Percentiles rank a stretch among this genome's conserved stretches.
Evolutionary conservation across 352 stramenopile species (phyloP).

Genomic region (Phytophthora litchii): DNA sequence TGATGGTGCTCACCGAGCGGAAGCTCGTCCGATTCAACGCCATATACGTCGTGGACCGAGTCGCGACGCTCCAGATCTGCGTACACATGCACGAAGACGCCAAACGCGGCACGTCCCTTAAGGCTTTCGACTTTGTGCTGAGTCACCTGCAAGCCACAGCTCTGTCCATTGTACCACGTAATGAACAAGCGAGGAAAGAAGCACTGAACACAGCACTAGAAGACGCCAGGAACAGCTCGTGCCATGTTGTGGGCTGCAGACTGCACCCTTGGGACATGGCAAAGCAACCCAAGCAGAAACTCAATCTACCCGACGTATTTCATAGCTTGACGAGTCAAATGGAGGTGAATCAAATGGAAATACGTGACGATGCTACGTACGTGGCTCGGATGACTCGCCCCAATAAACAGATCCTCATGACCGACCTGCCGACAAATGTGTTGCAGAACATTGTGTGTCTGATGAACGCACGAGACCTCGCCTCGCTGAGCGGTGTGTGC

Average conservation of each 20-base stretch:
- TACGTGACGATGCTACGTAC: constrained; percentile 74
- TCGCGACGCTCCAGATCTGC: constrained; percentile 61
- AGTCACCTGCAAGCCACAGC: constrained; percentile 58
- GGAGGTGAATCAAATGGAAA: constrained; percentile 64
- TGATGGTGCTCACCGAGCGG: constrained; percentile 55
- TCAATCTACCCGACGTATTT: constrained; percentile 76
- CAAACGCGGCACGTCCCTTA: constrained; percentile 34
- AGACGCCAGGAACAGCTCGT: constrained; percentile 48
- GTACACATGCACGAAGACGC: constrained; percentile 48
- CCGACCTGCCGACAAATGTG: constrained; percentile 62
- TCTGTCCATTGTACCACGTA: constrained; percentile 40
- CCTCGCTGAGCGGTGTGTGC: constrained; percentile 63
- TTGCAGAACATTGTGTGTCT: constrained; percentile 68
- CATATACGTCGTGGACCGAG: constrained; percentile 49
- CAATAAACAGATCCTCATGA: constrained; percentile 51
- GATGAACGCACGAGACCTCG: constrained; percentile 64
- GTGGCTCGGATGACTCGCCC: constrained; percentile 47
- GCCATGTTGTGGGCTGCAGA: constrained; percentile 71
- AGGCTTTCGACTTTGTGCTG: constrained; percentile 67
- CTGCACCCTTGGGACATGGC: constrained; percentile 41
- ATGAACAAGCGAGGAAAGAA: constrained; percentile 19
- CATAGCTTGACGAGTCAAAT: constrained; percentile 63
- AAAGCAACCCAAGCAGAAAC: constrained; percentile 25
- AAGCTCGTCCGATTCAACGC: constrained; percentile 40
- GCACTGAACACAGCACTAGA: constrained; percentile 26